A percentile compares a stretch with the other conserved stretches of the same genome.
Conservation (phyloP, 176 grass and related monocot genomes). For the Guadua angustifolia region DNA sequence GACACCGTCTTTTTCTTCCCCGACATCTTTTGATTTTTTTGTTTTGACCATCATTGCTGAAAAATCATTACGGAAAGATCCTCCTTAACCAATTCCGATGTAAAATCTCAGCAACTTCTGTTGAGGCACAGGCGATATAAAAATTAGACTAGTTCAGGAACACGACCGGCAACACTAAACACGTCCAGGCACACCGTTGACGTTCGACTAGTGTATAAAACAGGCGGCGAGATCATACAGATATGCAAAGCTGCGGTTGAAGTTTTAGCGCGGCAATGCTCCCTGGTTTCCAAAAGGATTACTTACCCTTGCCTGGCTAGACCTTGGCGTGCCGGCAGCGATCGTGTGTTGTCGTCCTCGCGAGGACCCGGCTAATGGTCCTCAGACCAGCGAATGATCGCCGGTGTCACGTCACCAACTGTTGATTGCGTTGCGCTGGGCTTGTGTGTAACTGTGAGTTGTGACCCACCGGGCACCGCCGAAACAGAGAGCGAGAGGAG, state of each 20-base stretch:
- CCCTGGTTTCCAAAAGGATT: background rate
- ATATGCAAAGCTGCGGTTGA: too few species aligned
- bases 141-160: background rate
- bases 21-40: background rate
- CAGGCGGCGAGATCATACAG: background rate
- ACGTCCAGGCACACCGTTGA: too few species aligned
- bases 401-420: slow-evolving; percentile 36
- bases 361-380: slow-evolving; percentile 33
- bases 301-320: background rate
- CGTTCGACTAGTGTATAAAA: too few species aligned
- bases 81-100: background rate
- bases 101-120: background rate
- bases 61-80: background rate
- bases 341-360: background rate
- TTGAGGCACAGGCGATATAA: background rate
- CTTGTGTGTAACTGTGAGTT: background rate
- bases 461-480: slow-evolving; percentile 28
- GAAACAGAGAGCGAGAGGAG: background rate
- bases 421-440: background rate
- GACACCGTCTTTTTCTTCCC: background rate
- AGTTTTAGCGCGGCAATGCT: background rate
- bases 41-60: background rate
- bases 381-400: slow-evolving; percentile 36
- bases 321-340: background rate
- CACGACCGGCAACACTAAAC: background rate